Evolutionary conservation across 2,329 filamentous ascomycete species (phyloP).

Genomic region (Colletotrichum kahawae): DNA sequence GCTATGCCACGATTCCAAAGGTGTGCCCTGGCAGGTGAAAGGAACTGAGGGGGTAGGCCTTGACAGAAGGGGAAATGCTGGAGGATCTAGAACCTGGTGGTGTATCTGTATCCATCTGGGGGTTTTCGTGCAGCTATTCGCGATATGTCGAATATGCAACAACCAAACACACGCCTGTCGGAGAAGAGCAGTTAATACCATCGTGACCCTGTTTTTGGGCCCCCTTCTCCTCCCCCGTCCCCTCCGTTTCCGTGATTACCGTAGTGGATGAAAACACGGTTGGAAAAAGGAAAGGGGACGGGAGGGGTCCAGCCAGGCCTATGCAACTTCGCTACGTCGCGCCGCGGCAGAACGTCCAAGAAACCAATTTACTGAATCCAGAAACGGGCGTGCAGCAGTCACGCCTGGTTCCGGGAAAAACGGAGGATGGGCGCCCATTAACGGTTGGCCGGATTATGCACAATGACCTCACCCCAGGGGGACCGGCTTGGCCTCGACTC

Average conservation of each 20-base stretch:
- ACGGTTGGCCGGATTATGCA: constrained; percentile 2
- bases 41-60: background rate
- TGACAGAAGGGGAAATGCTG: background rate
- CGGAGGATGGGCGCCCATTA: background rate
- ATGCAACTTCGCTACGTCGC: background rate
- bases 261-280: background rate
- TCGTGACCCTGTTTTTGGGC: background rate
- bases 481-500: background rate
- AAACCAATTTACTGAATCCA: background rate
- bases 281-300: background rate
- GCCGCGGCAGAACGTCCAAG: background rate
- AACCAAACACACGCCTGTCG: constrained; percentile 5
- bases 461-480: background rate
- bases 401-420: background rate
- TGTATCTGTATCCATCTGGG: background rate
- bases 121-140: background rate
- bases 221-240: background rate
- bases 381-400: background rate
- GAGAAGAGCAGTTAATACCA: background rate
- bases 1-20: background rate
- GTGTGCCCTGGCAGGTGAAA: background rate
- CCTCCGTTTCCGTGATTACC: background rate
- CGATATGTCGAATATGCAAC: background rate
- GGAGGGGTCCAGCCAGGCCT: background rate
- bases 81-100: background rate